Evolutionary conservation across 2,329 filamentous ascomycete species (phyloP).

Genomic region (Albifimbria verrucaria): DNA sequence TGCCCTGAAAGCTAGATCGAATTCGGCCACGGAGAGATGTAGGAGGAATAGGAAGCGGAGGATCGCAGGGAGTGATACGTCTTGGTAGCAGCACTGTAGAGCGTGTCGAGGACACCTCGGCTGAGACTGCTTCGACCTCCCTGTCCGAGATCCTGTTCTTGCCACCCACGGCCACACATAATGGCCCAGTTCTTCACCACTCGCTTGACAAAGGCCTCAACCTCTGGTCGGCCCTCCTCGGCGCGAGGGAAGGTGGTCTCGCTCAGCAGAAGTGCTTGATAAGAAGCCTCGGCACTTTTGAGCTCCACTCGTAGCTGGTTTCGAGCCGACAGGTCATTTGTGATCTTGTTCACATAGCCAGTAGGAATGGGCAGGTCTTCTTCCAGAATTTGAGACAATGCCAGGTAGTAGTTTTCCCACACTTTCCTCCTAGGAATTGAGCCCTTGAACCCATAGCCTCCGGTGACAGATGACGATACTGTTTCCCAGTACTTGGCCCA

Average conservation of each 20-base stretch:
- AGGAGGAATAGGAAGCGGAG: conserved; percentile 83
- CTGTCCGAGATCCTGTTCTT: conserved; percentile 73
- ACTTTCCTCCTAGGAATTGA: conserved; percentile 62
- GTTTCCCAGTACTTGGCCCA: conserved; percentile 70
- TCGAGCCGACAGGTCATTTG: conserved; percentile 51
- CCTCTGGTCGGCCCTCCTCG: conserved; percentile 70
- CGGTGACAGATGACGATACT: conserved; percentile 42
- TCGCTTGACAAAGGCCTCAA: conserved; percentile 77
- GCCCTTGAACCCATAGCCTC: conserved; percentile 57
- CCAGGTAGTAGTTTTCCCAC: conserved; percentile 82
- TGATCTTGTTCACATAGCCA: conserved; percentile 36
- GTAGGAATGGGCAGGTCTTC: conserved; percentile 59
- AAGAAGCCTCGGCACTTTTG: conserved; percentile 73
- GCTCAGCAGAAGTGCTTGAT: conserved; percentile 73
- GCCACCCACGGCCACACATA: conserved; percentile 76
- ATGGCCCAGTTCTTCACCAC: conserved; percentile 84
- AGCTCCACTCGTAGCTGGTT: conserved; percentile 71
- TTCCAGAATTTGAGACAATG: conserved; percentile 73
- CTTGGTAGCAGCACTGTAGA: conserved; percentile 88
- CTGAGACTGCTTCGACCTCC: conserved; percentile 75
- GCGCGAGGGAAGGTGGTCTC: conserved; percentile 84
- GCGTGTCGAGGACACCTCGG: conserved; percentile 75
- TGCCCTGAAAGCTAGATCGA: conserved; percentile 85
- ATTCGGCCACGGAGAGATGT: conserved; percentile 84
- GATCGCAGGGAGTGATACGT: conserved; percentile 94